phyloP scores from a whole-genome alignment of 2,329 filamentous ascomycete species.

The Pyricularia grisea region DNA sequence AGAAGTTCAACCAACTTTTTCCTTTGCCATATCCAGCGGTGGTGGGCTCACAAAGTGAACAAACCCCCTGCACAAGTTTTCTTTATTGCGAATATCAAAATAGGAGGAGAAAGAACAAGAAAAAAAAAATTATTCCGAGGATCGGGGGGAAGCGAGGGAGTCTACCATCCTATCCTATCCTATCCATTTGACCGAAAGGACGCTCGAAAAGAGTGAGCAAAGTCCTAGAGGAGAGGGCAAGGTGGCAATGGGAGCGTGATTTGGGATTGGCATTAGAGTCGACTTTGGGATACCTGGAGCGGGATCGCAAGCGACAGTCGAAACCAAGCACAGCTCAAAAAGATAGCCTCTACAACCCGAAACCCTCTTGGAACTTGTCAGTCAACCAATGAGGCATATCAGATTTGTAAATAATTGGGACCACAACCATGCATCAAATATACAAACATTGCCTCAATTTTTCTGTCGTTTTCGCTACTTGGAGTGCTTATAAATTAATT shows the following conservation, averaged over 20 bases:
- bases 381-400: not conserved
- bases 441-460: not conserved
- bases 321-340: not conserved
- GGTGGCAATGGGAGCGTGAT: not conserved
- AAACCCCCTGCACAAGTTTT: not conserved
- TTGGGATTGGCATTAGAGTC: not conserved
- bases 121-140: constrained; percentile 6
- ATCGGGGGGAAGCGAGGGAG: not conserved
- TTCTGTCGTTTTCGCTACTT: not conserved
- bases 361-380: not conserved
- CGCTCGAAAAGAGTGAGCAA: not conserved
- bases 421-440: not conserved
- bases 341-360: not conserved
- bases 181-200: not conserved
- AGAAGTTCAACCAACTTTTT: not conserved
- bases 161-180: not conserved
- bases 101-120: not conserved
- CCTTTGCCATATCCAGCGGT: not conserved
- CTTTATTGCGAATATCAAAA: not conserved
- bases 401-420: not conserved
- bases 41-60: not conserved
- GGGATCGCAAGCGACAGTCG: not conserved
- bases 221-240: not conserved
- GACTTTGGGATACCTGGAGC: not conserved
- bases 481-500: not conserved